Evolutionary conservation across 31 red algal genomes (phyloP).

Genomic region (Porphyra umbilicalis): DNA sequence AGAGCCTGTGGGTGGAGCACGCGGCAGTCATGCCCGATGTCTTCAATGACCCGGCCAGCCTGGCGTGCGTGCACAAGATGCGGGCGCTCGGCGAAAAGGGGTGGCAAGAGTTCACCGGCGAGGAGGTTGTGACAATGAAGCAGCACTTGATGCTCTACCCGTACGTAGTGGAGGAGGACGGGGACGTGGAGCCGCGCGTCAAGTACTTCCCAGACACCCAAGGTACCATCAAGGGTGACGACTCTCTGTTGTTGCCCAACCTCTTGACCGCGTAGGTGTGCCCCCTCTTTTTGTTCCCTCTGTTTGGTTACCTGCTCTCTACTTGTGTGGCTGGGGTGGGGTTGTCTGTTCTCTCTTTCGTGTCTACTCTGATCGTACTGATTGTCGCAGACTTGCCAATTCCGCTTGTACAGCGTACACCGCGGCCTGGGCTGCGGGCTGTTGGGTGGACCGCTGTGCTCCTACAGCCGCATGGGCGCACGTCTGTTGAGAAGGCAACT

Average conservation of each 20-base stretch:
- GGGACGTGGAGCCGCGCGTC: slow-evolving; percentile 9
- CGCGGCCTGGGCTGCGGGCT: too few relatives aligned
- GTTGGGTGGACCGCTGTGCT: too few relatives aligned
- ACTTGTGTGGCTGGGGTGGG: background rate
- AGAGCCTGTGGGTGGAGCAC: slow-evolving; percentile 60
- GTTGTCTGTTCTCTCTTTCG: too few relatives aligned
- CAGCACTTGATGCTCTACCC: slow-evolving; percentile 55
- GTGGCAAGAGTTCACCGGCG: slow-evolving; percentile 34
- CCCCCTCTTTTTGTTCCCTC: too few relatives aligned
- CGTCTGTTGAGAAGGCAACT: too few relatives aligned
- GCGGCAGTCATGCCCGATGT: slow-evolving; percentile 15
- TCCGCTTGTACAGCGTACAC: too few relatives aligned
- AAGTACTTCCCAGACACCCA: slow-evolving; percentile 47
- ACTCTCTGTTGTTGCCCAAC: slow-evolving; percentile 32
- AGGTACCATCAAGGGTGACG: slow-evolving; percentile 18
- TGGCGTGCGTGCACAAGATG: slow-evolving; percentile 41
- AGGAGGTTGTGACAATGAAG: slow-evolving; percentile 9
- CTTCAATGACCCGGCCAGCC: slow-evolving; percentile 25
- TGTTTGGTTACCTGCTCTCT: background rate
- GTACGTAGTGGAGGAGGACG: slow-evolving; percentile 31
- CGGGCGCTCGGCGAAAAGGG: slow-evolving; percentile 29
- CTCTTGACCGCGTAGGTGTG: slow-evolving; percentile 11
- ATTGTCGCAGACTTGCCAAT: too few relatives aligned
- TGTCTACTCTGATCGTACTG: too few relatives aligned
- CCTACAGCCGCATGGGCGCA: too few relatives aligned